Evolutionary conservation across 495 filamentous ascomycete genomes (phyloP), one percentile per base, ranked within the genome.

Genomic region (Penicillium fimorum): DNA sequence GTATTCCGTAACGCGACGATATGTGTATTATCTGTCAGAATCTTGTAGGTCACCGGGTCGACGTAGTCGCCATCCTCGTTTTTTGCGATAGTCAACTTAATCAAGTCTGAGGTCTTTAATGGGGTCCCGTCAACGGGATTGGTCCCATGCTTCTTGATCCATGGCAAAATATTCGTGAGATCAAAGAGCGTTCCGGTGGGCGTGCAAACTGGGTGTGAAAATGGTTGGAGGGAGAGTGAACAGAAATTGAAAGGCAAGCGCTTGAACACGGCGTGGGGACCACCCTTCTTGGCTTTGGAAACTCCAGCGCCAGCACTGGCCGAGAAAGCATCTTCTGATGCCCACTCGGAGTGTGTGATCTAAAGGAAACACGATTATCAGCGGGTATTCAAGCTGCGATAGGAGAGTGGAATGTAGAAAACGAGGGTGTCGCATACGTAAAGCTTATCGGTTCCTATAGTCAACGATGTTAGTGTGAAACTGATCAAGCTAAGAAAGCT

Each of bases 241-340:
- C 94, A 98, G 77, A 93, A 97, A 80, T 96, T 97, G 83, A 96
- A 98, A 37, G 94, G 94, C 4, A 98, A 82, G 24, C 91, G 89
- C 67, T 87, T 88, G 79, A 97, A 99, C 30, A 81, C 79, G 18
- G 81, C 81, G 47, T 83, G 81, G 35, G 70, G 76, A 33, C 79
- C 80, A 15, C 80, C 80, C n/a, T 67, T 70, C 52, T 64, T 63
- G 6, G 76, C 60, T 43, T 68, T 77, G 20, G 70, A 60, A 15
- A 88, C 85, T 55, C 85, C 88, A 37, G 88, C 82, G 67, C 90
- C 89, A 30, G 79, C 82, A 61, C 81, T 88, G 59, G 91, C 87
- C 24, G 87, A 86, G 74, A 86, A 94, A 48, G 88, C 87, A 70
- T 96, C 90, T 33, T 85, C 83, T 12, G 90, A 94, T n/a, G 90